Conservation (phyloP, 2,329 filamentous ascomycete species). For the Immersiporthe knoxdaviesiana region DNA sequence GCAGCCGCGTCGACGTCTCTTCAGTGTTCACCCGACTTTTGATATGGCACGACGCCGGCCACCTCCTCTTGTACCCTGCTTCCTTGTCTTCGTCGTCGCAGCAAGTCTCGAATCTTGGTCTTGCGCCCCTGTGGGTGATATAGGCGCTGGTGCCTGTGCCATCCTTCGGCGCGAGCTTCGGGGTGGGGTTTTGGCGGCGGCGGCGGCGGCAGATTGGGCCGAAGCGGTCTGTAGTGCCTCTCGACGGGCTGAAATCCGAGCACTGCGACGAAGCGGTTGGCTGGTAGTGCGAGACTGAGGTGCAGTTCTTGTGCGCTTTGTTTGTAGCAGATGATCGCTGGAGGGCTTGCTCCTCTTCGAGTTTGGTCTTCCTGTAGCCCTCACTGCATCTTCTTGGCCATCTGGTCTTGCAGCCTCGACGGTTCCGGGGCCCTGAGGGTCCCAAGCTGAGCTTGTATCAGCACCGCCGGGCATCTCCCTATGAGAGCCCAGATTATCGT, state of each 20-base stretch:
- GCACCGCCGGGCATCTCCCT: background rate
- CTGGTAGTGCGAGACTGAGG: background rate
- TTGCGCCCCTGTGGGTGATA: background rate
- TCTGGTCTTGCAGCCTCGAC: background rate
- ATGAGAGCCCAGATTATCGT: background rate
- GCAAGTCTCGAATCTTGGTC: background rate
- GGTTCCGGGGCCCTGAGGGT: background rate
- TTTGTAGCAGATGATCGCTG: constrained; percentile 4
- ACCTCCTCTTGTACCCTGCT: background rate
- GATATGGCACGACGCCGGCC: background rate
- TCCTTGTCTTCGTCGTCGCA: background rate
- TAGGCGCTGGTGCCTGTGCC: background rate
- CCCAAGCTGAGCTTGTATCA: constrained; percentile 1
- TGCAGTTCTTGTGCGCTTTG: background rate
- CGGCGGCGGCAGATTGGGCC: too few species aligned
- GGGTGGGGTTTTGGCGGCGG: too few species aligned
- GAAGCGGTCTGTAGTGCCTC: background rate
- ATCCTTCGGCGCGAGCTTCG: too few species aligned
- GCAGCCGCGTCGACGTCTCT: too few species aligned
- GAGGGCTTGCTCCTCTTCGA: constrained; percentile 8
- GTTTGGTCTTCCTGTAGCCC: background rate
- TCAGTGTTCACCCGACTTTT: too few species aligned
- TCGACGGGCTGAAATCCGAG: constrained; percentile 12
- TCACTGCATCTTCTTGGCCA: background rate
- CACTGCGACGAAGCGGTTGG: constrained; percentile 15